Evolutionary conservation across 768 basidiomycete species (phyloP), one percentile per base, ranked within the genome.

Genomic region (Imleria badia): DNA sequence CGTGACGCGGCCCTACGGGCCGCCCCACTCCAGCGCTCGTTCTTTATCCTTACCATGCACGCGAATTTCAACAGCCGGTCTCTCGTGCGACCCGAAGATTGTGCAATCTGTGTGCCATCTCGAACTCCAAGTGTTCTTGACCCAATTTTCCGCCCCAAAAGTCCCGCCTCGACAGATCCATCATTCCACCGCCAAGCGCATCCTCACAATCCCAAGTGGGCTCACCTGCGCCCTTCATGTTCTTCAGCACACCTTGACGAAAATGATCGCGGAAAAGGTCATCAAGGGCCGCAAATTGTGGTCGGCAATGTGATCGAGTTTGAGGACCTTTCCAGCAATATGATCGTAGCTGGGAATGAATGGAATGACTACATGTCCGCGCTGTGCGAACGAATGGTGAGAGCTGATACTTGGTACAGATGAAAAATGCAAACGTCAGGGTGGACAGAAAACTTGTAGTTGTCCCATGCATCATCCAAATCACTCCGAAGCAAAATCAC

Each of bases 141-240:
- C 40, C 20, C 40, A 22, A 22, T 14, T 22, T 14, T 22, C 40
- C 20, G 14, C 39, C 39, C 39, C 39, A 40, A 14, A 14, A 20
- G 20, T 40, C 39, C 12, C 13, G 20, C 39, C 39, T 40, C 39
- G 40, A 41, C 20, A 41, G 40, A 22, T 22, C 40, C 40, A 41
- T 41, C 40, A 22, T 22, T 41, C 38, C 29, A 23, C 26, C 38
- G 11, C 45, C 52, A 41, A 54, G 46, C 15, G 20, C 30, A 23
- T 48, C 46, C 35, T 57, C 45, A 29, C 58, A 15, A 17, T 51
- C 64, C 68, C 68, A 70, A n/a, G 40, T 59, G n/a, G 58, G 50
- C 45, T 73, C 69, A 10, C 67, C 69, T 55, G 61, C 50, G 15
- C 71, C 73, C 46, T 64, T 72, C 60, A 73, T 63, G 63, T 74